Percentiles rank a stretch among this genome's conserved stretches.
These are phyloP conservation scores for Mycena rebaudengoi DNA, from an alignment of 768 basidiomycete species.

Conservation along the genomic window DNA sequence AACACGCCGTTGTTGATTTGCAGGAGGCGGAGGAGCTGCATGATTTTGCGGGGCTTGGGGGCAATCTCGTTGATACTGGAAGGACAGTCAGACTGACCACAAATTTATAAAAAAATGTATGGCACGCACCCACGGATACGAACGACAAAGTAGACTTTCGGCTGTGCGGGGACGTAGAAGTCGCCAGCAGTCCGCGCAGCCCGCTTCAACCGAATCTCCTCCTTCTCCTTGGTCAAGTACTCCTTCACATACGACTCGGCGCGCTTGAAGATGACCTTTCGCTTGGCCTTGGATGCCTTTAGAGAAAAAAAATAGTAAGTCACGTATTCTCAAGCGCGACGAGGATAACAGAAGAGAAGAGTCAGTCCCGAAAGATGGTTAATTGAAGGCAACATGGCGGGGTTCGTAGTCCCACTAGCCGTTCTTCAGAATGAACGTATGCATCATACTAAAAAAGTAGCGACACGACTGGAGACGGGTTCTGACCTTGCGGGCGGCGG, in stretches of 20 bases:
- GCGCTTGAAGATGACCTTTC: conserved; percentile 98
- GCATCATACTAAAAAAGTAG: conserved; percentile 69
- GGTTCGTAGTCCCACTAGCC: conserved; percentile 70
- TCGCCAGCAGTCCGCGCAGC: conserved; percentile 91
- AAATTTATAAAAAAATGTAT: not conserved
- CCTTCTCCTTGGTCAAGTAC: conserved; percentile 90
- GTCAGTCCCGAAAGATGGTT: conserved; percentile 96
- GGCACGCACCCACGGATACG: conserved; percentile 91
- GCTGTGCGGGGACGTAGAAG: conserved; percentile 96
- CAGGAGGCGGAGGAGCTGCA: conserved; percentile 97
- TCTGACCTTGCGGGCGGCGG: conserved; percentile 89
- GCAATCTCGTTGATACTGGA: conserved; percentile 98
- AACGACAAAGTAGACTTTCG: conserved; percentile 97
- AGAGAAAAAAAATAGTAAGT: conserved; percentile 26
- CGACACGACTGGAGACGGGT: conserved; percentile 19
- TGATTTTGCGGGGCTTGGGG: conserved; percentile 98
- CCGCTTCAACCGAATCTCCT: conserved; percentile 95
- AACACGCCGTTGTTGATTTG: conserved; percentile 99
- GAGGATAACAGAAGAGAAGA: conserved; percentile 16
- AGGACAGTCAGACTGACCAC: conserved; percentile 18
- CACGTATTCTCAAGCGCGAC: conserved; percentile 10
- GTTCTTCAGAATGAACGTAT: conserved; percentile 79
- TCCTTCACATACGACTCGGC: conserved; percentile 99
- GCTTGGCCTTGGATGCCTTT: conserved; percentile 92
- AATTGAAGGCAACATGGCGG: conserved; percentile 82